Conservation (phyloP, 345 rosid species). For the Hypericum perforatum region DNA sequence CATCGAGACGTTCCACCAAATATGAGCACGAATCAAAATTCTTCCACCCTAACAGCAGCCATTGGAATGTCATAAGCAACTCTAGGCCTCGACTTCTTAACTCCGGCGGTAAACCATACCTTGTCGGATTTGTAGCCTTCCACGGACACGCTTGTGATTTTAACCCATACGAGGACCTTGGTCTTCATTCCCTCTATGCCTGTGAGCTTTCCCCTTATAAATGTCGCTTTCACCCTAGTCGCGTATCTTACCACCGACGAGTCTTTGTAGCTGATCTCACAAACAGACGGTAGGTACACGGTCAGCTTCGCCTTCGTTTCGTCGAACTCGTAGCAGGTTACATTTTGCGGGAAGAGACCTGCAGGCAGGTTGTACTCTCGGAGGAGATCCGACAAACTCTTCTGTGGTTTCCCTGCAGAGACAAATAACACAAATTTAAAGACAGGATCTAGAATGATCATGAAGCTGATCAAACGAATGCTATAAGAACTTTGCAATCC, state of each 20-base stretch:
- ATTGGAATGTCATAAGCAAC: constrained; percentile 51
- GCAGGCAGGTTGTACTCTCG: constrained; percentile 77
- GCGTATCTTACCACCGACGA: constrained; percentile 76
- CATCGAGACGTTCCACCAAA: too few species aligned
- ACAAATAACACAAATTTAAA: constrained; percentile 4
- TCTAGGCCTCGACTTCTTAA: constrained; percentile 73
- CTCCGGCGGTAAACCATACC: constrained; percentile 93
- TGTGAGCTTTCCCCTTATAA: constrained; percentile 64
- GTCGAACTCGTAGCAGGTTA: constrained; percentile 82
- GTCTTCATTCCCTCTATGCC: constrained; percentile 95
- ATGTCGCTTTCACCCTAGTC: constrained; percentile 64
- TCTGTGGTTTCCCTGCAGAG: constrained; percentile 57
- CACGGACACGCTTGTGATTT: constrained; percentile 59
- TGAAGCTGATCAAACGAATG: too few species aligned
- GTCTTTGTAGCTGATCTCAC: constrained; percentile 81
- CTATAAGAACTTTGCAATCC: too few species aligned
- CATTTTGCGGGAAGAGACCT: constrained; percentile 83
- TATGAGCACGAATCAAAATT: constrained; percentile 34
- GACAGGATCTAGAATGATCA: background rate
- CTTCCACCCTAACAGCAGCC: constrained; percentile 55
- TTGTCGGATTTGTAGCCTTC: constrained; percentile 81
- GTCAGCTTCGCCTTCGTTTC: constrained; percentile 69
- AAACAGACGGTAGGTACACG: constrained; percentile 63
- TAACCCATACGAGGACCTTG: constrained; percentile 85
- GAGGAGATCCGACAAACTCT: constrained; percentile 76